Base-by-base conservation (phyloP, 1,284 basidiomycete species). In the Fomitopsis schrenkii region DNA sequence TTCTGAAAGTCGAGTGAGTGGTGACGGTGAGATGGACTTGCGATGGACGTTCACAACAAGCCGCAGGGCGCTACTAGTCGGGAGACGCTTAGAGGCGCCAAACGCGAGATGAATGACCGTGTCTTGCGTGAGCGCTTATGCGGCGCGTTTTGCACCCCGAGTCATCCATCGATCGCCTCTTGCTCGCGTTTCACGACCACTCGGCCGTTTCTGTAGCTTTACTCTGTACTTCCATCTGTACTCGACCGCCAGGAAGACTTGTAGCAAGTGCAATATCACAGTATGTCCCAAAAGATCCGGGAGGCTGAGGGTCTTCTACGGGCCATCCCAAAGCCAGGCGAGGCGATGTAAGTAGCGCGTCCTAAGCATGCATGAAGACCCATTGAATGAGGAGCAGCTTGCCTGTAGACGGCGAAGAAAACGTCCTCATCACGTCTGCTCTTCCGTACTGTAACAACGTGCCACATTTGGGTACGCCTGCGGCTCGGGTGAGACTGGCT, bases 391-490 rank as follows among this genome's bases (percentile, higher is more conserved):
- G 12, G 42, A 28, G 22, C 50, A 97, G 95, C 68, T 79, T 95
- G 57, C 95, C 95, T 3, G 88, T 89, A 74, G 83, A 90, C 58
- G 95, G 95, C 53, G 88, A 95, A 74, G 80, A 80, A 58, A 98
- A 98, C 71, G 79, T 98, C 56, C 81, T 99, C 45, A 90, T 99
- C 72, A 98, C 97, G 9, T 98, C 95, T 62, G 97, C 97, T 42
- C 78, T 99, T 59, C 97, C 97, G 14, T 99, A 97, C 74, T 98
- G 97, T 75, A 99, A 99, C 78, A 99, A 99, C 72, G 97, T 98
- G 15, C 97, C 97, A 28, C 97, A 99, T 81, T 86, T 99, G 56
- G 92, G 93, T 91, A 63, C 63, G 82, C 17, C 62, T 9, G 44
- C n/a, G 30, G 57, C 26, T 53, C 55, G 59, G 62, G 58, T 62